Percentiles rank a stretch among this genome's conserved stretches.
Conservation (phyloP, 257 asterid species). For the Solanum piurae region DNA sequence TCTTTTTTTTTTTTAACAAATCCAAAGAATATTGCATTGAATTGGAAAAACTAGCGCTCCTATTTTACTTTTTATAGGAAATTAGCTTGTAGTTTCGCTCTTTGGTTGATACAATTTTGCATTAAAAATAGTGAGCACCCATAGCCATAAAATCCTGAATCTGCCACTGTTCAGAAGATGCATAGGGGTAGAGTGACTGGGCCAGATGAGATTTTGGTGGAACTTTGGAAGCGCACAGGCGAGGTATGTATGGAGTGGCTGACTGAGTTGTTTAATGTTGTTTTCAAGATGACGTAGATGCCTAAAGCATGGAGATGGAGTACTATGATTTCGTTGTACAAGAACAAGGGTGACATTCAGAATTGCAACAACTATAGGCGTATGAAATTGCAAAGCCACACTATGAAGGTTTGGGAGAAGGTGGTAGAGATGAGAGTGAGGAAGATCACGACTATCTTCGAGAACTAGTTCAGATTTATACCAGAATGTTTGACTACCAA, state of each 20-base stretch:
- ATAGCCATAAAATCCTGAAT: too few relatives aligned
- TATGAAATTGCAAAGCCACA: neutral
- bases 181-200: neutral
- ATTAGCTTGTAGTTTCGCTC: too few relatives aligned
- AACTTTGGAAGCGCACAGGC: neutral
- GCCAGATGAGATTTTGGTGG: neutral
- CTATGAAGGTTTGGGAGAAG: neutral
- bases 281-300: too few relatives aligned
- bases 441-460: too few relatives aligned
- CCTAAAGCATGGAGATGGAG: neutral
- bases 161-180: neutral
- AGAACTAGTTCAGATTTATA: neutral
- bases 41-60: too few relatives aligned
- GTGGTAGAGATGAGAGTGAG: neutral
- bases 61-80: too few relatives aligned
- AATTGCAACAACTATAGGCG: neutral
- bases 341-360: neutral
- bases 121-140: too few relatives aligned
- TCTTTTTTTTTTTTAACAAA: too few relatives aligned
- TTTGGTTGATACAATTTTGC: too few relatives aligned
- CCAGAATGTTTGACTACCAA: neutral
- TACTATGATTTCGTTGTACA: neutral
- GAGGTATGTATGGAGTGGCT: neutral
- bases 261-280: neutral
- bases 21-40: too few relatives aligned